Evolutionary conservation across 1,139 yeast species (phyloP).

Genomic region (Kodamaea derodonti): DNA sequence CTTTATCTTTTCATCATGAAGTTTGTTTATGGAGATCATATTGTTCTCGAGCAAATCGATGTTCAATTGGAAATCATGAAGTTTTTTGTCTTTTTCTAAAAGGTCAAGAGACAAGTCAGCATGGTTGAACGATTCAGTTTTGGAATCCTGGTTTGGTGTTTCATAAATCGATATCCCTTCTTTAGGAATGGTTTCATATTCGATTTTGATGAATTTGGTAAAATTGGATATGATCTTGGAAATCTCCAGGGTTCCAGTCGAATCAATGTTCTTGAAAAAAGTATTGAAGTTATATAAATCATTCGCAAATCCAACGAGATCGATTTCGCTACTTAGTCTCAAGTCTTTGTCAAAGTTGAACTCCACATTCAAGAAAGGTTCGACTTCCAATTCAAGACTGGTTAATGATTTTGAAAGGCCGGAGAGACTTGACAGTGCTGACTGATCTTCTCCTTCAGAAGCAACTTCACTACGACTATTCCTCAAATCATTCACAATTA

Average conservation of each 20-base stretch:
- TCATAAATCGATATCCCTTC: constrained; percentile 5
- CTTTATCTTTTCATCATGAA: constrained; percentile 24
- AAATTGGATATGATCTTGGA: too few species aligned
- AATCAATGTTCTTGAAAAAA: too few species aligned
- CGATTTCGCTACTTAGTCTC: constrained; percentile 1
- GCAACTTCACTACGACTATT: too few species aligned
- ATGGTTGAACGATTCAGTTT: background rate
- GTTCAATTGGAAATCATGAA: constrained; percentile 39
- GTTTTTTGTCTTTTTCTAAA: constrained; percentile 28
- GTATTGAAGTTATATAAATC: too few species aligned
- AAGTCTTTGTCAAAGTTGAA: constrained; percentile 2
- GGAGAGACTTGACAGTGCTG: background rate
- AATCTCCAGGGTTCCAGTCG: too few species aligned
- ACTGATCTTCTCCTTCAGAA: background rate
- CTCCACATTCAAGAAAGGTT: constrained; percentile 4
- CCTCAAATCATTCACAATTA: constrained; percentile 4
- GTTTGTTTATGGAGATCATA: constrained; percentile 31
- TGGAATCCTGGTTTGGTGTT: background rate
- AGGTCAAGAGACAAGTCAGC: background rate
- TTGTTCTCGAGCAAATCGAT: constrained; percentile 40
- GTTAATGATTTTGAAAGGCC: constrained; percentile 4
- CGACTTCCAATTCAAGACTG: constrained; percentile 6
- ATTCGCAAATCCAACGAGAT: constrained; percentile 1
- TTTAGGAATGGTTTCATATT: constrained; percentile 1
- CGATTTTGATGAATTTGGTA: constrained; percentile 2